Percentiles rank a stretch among this genome's conserved stretches.
These are phyloP conservation scores for Exophiala sp. DNA, from an alignment of 2,329 filamentous ascomycete genomes.

Conservation along the genomic window DNA sequence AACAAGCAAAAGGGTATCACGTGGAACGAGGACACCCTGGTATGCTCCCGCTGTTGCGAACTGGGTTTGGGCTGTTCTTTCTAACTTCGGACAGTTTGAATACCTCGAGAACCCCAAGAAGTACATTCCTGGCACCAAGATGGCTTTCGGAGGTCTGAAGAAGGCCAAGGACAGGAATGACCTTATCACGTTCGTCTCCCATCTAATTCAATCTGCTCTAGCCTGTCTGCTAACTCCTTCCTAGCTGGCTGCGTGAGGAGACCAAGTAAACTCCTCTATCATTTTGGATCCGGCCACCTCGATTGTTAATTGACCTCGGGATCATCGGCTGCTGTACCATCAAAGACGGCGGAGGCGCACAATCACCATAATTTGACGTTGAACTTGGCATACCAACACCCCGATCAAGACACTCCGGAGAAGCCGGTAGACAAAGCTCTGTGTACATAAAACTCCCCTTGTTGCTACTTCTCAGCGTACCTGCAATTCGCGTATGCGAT, in stretches of 20 bases:
- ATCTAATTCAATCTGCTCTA: not conserved
- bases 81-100: slow-evolving; percentile 58
- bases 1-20: slow-evolving; percentile 95
- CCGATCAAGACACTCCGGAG: slow-evolving; percentile 20
- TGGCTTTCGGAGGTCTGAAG: slow-evolving; percentile 99
- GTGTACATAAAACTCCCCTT: slow-evolving; percentile 27
- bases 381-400: slow-evolving; percentile 20
- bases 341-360: slow-evolving; percentile 22
- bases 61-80: not conserved
- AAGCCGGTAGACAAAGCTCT: slow-evolving; percentile 24
- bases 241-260: slow-evolving; percentile 31
- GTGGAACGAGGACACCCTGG: slow-evolving; percentile 81
- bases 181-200: slow-evolving; percentile 76
- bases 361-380: slow-evolving; percentile 18
- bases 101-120: slow-evolving; percentile 99
- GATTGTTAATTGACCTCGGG: slow-evolving; percentile 7
- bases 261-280: slow-evolving; percentile 29
- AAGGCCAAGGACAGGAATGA: slow-evolving; percentile 99
- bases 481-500: slow-evolving; percentile 17
- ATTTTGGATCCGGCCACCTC: not conserved
- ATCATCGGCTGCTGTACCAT: slow-evolving; percentile 26
- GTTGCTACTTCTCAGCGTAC: slow-evolving; percentile 12
- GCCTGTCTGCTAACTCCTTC: slow-evolving; percentile 19
- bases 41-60: slow-evolving; percentile 37
- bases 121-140: slow-evolving; percentile 99